Percentiles rank a stretch among this genome's conserved stretches.
These are phyloP conservation scores for Rheum nobile DNA, from an alignment of 148 eudicot genomes.

Conservation along the genomic window DNA sequence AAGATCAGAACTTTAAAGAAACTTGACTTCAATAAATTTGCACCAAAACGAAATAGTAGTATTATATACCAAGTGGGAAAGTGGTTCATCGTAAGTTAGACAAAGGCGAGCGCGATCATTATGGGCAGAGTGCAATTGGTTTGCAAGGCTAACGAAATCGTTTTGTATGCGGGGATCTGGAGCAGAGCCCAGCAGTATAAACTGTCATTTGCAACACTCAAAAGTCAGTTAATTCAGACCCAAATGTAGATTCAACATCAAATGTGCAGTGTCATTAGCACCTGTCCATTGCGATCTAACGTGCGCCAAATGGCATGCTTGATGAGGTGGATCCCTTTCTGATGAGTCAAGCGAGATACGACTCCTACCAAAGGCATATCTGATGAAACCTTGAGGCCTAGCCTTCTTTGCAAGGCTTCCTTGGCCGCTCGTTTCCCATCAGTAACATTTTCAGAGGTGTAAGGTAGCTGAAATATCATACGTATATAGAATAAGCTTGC, in stretches of 20 bases:
- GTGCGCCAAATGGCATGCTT: slow-evolving; percentile 95
- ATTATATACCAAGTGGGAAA: slow-evolving; percentile 80
- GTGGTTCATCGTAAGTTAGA: slow-evolving; percentile 94
- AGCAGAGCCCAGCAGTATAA: slow-evolving; percentile 84
- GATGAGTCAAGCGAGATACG: slow-evolving; percentile 91
- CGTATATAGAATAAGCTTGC: not conserved
- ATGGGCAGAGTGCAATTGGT: slow-evolving; percentile 70
- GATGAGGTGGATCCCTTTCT: slow-evolving; percentile 96
- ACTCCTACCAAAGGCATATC: slow-evolving; percentile 80
- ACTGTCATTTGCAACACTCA: slow-evolving; percentile 28
- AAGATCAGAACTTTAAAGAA: not conserved
- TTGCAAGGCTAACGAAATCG: slow-evolving; percentile 76
- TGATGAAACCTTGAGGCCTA: slow-evolving; percentile 46
- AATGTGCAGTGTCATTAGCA: slow-evolving; percentile 12
- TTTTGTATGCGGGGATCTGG: slow-evolving; percentile 87
- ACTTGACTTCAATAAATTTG: not conserved
- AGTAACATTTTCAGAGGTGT: slow-evolving; percentile 74
- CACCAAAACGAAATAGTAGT: not conserved
- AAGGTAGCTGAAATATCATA: slow-evolving; percentile 43
- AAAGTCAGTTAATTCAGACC: not conserved
- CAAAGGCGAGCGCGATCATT: slow-evolving; percentile 80
- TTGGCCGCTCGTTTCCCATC: slow-evolving; percentile 93
- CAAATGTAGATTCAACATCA: not conserved
- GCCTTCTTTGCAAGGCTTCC: slow-evolving; percentile 78
- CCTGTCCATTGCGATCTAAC: slow-evolving; percentile 90